phyloP scores from a whole-genome alignment of 2,329 filamentous ascomycete genomes.

The Trichophaea hybrida region DNA sequence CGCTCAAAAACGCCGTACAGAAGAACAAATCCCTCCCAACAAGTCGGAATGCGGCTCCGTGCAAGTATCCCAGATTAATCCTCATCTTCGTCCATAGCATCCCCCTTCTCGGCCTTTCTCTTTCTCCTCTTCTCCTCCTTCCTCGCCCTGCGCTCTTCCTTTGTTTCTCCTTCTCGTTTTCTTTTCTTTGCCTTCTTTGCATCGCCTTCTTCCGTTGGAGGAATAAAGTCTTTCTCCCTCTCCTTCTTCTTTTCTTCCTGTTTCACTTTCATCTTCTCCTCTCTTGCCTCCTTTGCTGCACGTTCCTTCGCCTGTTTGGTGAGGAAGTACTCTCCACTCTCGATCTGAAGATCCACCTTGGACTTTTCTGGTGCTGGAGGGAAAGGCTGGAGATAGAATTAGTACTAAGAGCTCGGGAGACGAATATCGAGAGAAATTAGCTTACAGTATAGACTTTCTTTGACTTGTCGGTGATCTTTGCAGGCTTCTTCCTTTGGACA shows the following conservation, averaged over 20 bases:
- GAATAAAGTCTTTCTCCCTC: constrained; percentile 70
- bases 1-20: not conserved
- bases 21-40: not conserved
- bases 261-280: constrained; percentile 73
- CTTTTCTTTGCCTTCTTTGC: constrained; percentile 38
- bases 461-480: constrained; percentile 78
- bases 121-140: constrained; percentile 14
- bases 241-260: constrained; percentile 79
- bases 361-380: constrained; percentile 94
- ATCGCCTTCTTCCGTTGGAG: constrained; percentile 59
- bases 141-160: constrained; percentile 20
- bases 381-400: constrained; percentile 46
- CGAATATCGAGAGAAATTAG: not conserved
- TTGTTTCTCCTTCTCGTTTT: constrained; percentile 34
- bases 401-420: not conserved
- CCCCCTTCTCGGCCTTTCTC: not conserved
- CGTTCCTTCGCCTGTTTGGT: constrained; percentile 85
- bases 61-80: not conserved
- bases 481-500: constrained; percentile 66
- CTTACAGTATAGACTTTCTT: constrained; percentile 73
- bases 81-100: not conserved
- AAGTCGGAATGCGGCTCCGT: not conserved
- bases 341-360: constrained; percentile 96
- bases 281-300: constrained; percentile 59
- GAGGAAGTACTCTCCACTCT: constrained; percentile 93